These are phyloP conservation scores for Candida silvicultrix DNA, from an alignment of 805 yeast species.

Conservation along the genomic window DNA sequence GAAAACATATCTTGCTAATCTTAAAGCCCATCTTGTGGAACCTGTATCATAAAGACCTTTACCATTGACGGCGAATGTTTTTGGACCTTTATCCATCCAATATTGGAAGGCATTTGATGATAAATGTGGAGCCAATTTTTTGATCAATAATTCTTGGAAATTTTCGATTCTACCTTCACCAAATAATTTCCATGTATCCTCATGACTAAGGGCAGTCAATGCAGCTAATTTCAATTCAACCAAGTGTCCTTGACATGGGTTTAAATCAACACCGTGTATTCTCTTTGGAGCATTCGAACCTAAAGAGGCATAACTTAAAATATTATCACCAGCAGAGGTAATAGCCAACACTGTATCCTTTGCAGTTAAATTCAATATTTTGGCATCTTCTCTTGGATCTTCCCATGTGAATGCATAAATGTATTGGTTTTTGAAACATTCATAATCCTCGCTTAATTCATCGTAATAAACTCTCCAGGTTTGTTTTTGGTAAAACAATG, in stretches of 20 bases:
- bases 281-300: slow-evolving; percentile 62
- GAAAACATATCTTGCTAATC: slow-evolving; percentile 60
- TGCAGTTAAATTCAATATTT: slow-evolving; percentile 51
- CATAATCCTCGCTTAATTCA: slow-evolving; percentile 59
- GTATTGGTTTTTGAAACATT: slow-evolving; percentile 71
- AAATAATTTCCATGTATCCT: slow-evolving; percentile 67
- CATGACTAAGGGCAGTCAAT: slow-evolving; percentile 46
- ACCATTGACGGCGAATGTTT: slow-evolving; percentile 48
- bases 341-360: slow-evolving; percentile 75
- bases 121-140: slow-evolving; percentile 58
- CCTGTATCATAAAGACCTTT: slow-evolving; percentile 76
- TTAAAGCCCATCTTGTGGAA: slow-evolving; percentile 79
- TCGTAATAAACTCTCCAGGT: slow-evolving; percentile 78
- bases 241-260: slow-evolving; percentile 78
- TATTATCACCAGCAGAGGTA: slow-evolving; percentile 83
- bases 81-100: slow-evolving; percentile 62
- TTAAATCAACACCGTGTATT: slow-evolving; percentile 81
- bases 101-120: slow-evolving; percentile 79
- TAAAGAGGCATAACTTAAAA: slow-evolving; percentile 65
- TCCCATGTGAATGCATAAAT: slow-evolving; percentile 91
- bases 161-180: slow-evolving; percentile 64
- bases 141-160: slow-evolving; percentile 44
- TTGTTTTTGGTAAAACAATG: slow-evolving; percentile 71
- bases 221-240: slow-evolving; percentile 75
- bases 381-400: slow-evolving; percentile 77